Base-by-base conservation (phyloP, 192 early-diverging fungal genomes). In the Coemansia javaensis region DNA sequence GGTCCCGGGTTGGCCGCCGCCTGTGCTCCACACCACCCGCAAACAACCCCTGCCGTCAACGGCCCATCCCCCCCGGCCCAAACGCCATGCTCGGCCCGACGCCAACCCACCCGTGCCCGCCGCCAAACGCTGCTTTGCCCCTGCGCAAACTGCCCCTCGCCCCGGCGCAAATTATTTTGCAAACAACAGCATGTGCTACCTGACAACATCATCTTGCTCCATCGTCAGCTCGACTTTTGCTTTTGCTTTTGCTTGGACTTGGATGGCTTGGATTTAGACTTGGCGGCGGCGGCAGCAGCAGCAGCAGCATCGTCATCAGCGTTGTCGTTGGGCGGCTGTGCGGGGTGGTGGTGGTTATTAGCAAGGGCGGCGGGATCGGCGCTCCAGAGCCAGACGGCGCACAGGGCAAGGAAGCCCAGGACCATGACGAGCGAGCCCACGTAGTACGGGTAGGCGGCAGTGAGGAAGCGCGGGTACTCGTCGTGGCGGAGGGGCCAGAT, bases 371-470 rank as follows among this genome's bases (percentile, higher is more conserved):
- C 20, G 6, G 62, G 59, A 30, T 66, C 70, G 2, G 41, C 55
- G 24, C 32, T 74, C 65, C 65, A 93, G 42, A 98, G 71, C 75
- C 90, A 93, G 8, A 88, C 78, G 2, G 77, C 77, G 21, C 82
- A 81, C 44, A 98, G 89, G 31, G 88, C 76, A 44, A 96, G 73
- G 63, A 94, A 91, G n/a, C 86, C 89, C 28, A 82, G 75, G 32
- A 85, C 79, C 85, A 94, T 87, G 40, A 85, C 89, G 17, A 85
- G 83, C 5, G 85, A 81, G 20, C 86, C 83, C 9, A 78, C 81
- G 64, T 99, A 99, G 64, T 99, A 99, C 23, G 97, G 97, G 59
- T 82, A 93, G n/a, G 94, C 97, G 22, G 85, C 83, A 3, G 76
- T 59, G 43, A 99, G 79, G 81, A 88, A 97, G 32, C 97, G 83